phyloP scores from a whole-genome alignment of 345 rosid genomes.

The Crucihimalaya himalaica region DNA sequence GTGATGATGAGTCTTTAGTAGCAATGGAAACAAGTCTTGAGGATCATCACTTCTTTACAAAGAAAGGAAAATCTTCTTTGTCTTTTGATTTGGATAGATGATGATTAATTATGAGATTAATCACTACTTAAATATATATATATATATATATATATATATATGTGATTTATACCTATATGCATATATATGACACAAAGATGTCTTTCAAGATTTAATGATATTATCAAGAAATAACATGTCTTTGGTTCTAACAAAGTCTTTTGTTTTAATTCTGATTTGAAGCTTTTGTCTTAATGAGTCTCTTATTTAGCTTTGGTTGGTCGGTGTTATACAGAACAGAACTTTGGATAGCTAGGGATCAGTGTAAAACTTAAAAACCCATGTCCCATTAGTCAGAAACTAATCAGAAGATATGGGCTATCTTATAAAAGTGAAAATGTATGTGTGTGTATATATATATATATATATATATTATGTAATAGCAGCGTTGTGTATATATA shows the following conservation, averaged over 20 bases:
- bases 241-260: background rate
- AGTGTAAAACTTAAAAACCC: conserved; percentile 31
- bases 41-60: conserved; percentile 35
- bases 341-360: conserved; percentile 32
- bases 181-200: conserved; percentile 27
- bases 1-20: conserved; percentile 38
- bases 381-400: conserved; percentile 36
- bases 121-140: conserved; percentile 2
- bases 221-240: conserved; percentile 26
- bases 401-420: conserved; percentile 31
- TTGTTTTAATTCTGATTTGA: background rate
- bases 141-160: conserved; percentile 27
- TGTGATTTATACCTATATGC: conserved; percentile 25
- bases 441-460: background rate
- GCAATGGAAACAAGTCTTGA: conserved; percentile 31
- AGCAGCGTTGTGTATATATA: conserved; percentile 9
- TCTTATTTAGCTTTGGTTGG: conserved; percentile 22
- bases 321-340: conserved; percentile 23
- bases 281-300: conserved; percentile 14
- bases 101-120: conserved; percentile 10
- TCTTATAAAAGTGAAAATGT: conserved; percentile 35
- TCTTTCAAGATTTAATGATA: conserved; percentile 26
- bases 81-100: conserved; percentile 62
- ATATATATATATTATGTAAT: conserved; percentile 6
- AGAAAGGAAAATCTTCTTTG: conserved; percentile 67